A percentile compares a stretch with the other conserved stretches of the same genome.
These are phyloP conservation scores for Stemphylium lycopersici DNA, from an alignment of 2,329 filamentous ascomycete species.

Conservation along the genomic window DNA sequence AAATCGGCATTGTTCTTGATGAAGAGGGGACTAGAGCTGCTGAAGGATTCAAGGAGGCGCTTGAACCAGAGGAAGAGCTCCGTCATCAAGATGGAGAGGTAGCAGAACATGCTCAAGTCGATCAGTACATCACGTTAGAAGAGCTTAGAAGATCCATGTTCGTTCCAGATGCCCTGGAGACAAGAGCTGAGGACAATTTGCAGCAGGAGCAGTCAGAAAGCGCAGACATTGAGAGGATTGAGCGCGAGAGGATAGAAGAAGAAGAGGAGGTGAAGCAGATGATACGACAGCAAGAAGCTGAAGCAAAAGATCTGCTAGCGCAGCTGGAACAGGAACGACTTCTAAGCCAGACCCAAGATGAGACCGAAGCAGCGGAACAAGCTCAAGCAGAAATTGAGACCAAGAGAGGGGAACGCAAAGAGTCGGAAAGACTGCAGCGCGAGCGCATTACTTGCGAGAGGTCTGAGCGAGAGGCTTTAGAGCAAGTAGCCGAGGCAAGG, in stretches of 20 bases:
- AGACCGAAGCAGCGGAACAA: constrained; percentile 6
- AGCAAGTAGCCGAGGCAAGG: constrained; percentile 13
- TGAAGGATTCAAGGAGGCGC: constrained; percentile 1
- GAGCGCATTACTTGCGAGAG: constrained; percentile 5
- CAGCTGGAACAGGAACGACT: not conserved
- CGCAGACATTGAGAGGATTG: constrained; percentile 8
- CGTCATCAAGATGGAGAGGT: not conserved
- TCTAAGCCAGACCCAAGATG: constrained; percentile 2
- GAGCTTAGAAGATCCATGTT: not conserved
- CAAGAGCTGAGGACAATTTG: not conserved
- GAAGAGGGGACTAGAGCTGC: not conserved
- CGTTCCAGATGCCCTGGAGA: not conserved
- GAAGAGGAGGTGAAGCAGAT: constrained; percentile 4
- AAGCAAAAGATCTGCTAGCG: constrained; percentile 3
- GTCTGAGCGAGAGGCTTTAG: constrained; percentile 14
- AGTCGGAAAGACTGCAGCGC: constrained; percentile 5
- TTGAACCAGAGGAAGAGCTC: constrained; percentile 2
- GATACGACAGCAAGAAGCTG: constrained; percentile 6
- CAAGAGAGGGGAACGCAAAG: constrained; percentile 1
- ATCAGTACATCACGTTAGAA: constrained; percentile 2
- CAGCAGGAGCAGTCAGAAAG: constrained; percentile 4
- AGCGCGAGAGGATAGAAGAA: constrained; percentile 6
- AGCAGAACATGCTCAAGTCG: not conserved
- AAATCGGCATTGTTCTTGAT: not conserved
- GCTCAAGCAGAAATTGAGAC: not conserved